Evolutionary conservation across 2,329 filamentous ascomycete genomes (phyloP), one percentile per base, ranked within the genome.

Genomic region (Stagonosporopsis rhizophila): DNA sequence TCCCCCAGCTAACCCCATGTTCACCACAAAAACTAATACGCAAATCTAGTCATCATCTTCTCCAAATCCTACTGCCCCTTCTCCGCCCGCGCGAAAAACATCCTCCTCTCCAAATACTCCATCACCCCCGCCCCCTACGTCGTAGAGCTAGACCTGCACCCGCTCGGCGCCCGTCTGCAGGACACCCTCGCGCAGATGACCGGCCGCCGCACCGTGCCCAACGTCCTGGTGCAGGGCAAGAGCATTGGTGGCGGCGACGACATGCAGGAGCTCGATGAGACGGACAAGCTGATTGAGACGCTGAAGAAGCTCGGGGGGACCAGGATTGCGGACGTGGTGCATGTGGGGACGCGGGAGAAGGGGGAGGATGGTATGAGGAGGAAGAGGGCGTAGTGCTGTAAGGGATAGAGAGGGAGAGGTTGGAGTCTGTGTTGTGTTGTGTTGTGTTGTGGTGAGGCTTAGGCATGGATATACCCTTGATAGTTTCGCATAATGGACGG

Each of bases 211-310:
- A 99, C 95, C 0, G 95, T 99, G 0, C 95, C 95, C 15, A 99
- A 99, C 72, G 84, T 98, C 32, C 83, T 99, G 66, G 83, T 99
- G 68, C 91, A 92, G 69, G 92, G 92, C 41, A 87, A 89, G 75
- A 95, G 90, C 76, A 91, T 98, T 59, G 95, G 95, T 42, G 95
- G 95, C 20, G 87, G 91, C 45, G 94, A 98, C 72, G 92, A 97
- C 58, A 85, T 99, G 53, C 84, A 86, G 44, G 87, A 85, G 23
- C 80, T 98, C 58, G 77, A 82, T 57, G 76, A 80, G 25, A 82
- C 83, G 28, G 87, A 88, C 61, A 84, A 85, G 54, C 80, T 98
- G 59, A 83, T 87, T 7, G 83, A 85, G 52, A 95, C 87, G 74
- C 83, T 98, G 60, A 86, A 85, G 73, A 83, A 83, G 23, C 81